Conservation (phyloP, 106 monocot genomes). For the Dactylorhiza incarnata region DNA sequence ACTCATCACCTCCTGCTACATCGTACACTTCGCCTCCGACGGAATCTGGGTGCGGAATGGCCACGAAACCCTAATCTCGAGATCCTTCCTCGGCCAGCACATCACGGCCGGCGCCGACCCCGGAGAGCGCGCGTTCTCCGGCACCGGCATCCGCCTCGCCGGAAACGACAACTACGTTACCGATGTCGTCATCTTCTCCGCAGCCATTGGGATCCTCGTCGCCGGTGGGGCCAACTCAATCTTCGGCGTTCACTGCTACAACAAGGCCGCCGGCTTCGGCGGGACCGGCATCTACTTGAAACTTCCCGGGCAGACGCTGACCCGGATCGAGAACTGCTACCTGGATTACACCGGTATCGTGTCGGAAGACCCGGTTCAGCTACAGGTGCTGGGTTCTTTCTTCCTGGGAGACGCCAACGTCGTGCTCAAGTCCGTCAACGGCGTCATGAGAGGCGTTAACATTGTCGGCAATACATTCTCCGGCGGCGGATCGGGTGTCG, state of each 20-base stretch:
- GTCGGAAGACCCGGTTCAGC: slow-evolving; percentile 40
- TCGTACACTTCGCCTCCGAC: slow-evolving; percentile 45
- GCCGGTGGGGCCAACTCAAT: slow-evolving; percentile 47
- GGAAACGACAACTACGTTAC: slow-evolving; percentile 54
- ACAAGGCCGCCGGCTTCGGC: slow-evolving; percentile 44
- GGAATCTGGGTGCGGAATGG: slow-evolving; percentile 37
- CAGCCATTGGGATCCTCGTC: slow-evolving; percentile 29
- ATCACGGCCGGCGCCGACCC: slow-evolving; percentile 42
- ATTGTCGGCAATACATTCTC: slow-evolving; percentile 48
- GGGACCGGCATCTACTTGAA: slow-evolving; percentile 41
- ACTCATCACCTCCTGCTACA: slow-evolving; percentile 49
- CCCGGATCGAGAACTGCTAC: slow-evolving; percentile 45
- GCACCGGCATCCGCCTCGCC: slow-evolving; percentile 27
- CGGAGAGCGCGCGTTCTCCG: slow-evolving; percentile 32
- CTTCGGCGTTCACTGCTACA: slow-evolving; percentile 52
- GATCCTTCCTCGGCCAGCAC: slow-evolving; percentile 40
- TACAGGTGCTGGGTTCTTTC: slow-evolving; percentile 29
- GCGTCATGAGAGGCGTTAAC: slow-evolving; percentile 16
- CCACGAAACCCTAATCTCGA: slow-evolving; percentile 39
- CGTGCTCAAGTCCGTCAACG: slow-evolving; percentile 36
- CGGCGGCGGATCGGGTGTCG: slow-evolving; percentile 10
- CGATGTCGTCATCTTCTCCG: slow-evolving; percentile 52
- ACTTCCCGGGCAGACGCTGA: slow-evolving; percentile 26
- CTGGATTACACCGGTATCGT: slow-evolving; percentile 47
- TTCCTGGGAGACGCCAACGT: slow-evolving; percentile 41